A percentile compares a stretch with the other conserved stretches of the same genome.
Evolutionary conservation across 2,329 filamentous ascomycete species (phyloP).

Genomic region (Diaporthe humulicola): DNA sequence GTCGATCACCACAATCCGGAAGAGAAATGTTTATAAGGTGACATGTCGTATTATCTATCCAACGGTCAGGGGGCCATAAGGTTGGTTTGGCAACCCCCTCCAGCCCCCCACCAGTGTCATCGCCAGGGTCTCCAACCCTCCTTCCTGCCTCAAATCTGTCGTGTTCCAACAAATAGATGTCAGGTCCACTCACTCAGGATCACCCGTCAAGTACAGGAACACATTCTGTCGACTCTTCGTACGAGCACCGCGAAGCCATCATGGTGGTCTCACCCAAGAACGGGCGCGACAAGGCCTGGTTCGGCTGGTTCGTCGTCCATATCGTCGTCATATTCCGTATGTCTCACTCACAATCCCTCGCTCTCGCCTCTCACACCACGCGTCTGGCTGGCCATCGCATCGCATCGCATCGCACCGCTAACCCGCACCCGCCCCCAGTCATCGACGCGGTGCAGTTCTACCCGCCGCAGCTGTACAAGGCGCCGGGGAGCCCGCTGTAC

Average conservation of each 20-base stretch:
- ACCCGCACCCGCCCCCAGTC: slow-evolving; percentile 51
- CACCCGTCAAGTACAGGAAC: not conserved
- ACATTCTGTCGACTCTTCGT: not conserved
- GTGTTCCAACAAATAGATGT: not conserved
- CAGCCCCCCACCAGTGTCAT: not conserved
- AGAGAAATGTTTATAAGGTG: too few species aligned
- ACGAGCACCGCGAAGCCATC: not conserved
- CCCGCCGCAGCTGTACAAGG: slow-evolving; percentile 59
- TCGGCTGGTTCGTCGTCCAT: slow-evolving; percentile 50
- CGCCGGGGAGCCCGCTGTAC: slow-evolving; percentile 60
- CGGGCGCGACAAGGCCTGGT: slow-evolving; percentile 48
- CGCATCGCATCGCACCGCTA: not conserved
- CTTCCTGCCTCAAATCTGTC: not conserved
- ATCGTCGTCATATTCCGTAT: slow-evolving; percentile 49
- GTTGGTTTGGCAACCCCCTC: too few species aligned
- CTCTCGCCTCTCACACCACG: not conserved
- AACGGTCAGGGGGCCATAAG: not conserved
- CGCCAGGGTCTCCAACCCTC: slow-evolving; percentile 7
- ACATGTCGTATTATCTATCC: not conserved
- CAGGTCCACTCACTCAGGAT: not conserved
- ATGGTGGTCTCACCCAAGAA: slow-evolving; percentile 38
- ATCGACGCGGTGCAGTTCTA: slow-evolving; percentile 69
- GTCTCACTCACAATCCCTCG: slow-evolving; percentile 34
- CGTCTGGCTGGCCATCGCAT: not conserved
- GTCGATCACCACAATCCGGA: not conserved